Evolutionary conservation across 169 alveolate species (phyloP), one percentile per base, ranked within the genome.

Genomic region (Plasmodium berghei): DNA sequence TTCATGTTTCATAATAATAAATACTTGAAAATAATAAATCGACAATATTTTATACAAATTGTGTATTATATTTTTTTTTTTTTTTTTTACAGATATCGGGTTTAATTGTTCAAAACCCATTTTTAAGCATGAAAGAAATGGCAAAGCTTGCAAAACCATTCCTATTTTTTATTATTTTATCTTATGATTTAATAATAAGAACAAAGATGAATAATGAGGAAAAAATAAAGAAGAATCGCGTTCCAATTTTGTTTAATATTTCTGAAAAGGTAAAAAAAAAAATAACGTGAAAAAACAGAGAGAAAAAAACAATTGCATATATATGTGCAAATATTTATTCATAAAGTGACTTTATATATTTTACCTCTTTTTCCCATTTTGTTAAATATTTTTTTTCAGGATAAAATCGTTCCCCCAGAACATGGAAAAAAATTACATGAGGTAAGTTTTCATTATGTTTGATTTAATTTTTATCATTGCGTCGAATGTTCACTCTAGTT

Each of bases 141-240:
- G 63, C 83, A 61, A 24, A 20, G 10, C 9, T 67, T 1, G 34
- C 22, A 1, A 1, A 67, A 5, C 85, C 90, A 10, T 67, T 83
- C 22, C 28, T 83, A 20, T 34, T 56, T 34, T 83, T 54, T 59
- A 66, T 64, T 20, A 24, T 83, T 16, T 2, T 83, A 1, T 34
- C 55, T 28, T 83, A 42, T 83, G 83, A 83, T 9, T 18, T 54
- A 6, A 4, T 83, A 8, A 58, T 83, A 20, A 66, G 90, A 66
- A 83, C 70, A 24, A 83, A 83, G 54, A 83, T 83, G 90, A 55
- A 83, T 9, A 83, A 83, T 16, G 70, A 45, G 4, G 9, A 67
- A 70, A 83, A 83, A 67, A 83, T 83, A 10, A 69, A 66, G 46
- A 52, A 26, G 34, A 55, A 67, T 42, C 55, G 40, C 18, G 16